Percentiles rank a stretch among this genome's conserved stretches.
These are phyloP conservation scores for Penicillium atrosanguineum DNA, from an alignment of 495 filamentous ascomycete species.

Conservation along the genomic window DNA sequence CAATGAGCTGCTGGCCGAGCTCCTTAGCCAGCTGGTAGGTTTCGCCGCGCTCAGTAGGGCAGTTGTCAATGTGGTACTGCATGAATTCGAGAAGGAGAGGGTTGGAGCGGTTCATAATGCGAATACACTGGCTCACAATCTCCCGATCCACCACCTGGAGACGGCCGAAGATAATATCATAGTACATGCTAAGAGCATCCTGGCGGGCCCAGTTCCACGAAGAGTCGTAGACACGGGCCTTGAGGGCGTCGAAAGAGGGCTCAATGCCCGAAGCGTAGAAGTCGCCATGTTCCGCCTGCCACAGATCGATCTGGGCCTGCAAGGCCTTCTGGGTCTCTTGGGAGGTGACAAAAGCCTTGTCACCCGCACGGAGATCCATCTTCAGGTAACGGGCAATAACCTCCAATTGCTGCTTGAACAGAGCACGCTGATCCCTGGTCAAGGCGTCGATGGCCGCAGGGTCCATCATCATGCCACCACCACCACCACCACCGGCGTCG, in stretches of 20 bases:
- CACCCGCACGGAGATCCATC: conserved; percentile 90
- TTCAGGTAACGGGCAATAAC: conserved; percentile 93
- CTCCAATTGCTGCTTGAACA: conserved; percentile 98
- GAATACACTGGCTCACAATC: conserved; percentile 97
- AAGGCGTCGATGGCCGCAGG: conserved; percentile 94
- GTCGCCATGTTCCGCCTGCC: conserved; percentile 93
- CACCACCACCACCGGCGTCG: conserved; percentile 64
- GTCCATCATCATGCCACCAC: conserved; percentile 95
- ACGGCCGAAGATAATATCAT: conserved; percentile 97
- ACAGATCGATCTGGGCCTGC: conserved; percentile 90
- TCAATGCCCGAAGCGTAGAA: conserved; percentile 94
- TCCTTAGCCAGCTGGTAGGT: conserved; percentile 96
- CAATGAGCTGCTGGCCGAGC: conserved; percentile 90
- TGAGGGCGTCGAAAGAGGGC: conserved; percentile 86
- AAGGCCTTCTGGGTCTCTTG: conserved; percentile 81
- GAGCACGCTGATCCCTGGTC: conserved; percentile 88
- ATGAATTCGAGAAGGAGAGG: conserved; percentile 95
- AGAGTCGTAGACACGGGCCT: conserved; percentile 95
- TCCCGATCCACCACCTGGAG: conserved; percentile 92
- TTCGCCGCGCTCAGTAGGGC: conserved; percentile 92
- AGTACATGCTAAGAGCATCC: conserved; percentile 97
- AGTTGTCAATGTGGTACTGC: conserved; percentile 99
- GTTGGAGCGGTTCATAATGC: conserved; percentile 98
- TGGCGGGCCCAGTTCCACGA: conserved; percentile 99
- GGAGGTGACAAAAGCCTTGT: conserved; percentile 84